Evolutionary conservation across 2,329 filamentous ascomycete genomes (phyloP), one percentile per base, ranked within the genome.

Genomic region (Fusarium oligoseptatum): DNA sequence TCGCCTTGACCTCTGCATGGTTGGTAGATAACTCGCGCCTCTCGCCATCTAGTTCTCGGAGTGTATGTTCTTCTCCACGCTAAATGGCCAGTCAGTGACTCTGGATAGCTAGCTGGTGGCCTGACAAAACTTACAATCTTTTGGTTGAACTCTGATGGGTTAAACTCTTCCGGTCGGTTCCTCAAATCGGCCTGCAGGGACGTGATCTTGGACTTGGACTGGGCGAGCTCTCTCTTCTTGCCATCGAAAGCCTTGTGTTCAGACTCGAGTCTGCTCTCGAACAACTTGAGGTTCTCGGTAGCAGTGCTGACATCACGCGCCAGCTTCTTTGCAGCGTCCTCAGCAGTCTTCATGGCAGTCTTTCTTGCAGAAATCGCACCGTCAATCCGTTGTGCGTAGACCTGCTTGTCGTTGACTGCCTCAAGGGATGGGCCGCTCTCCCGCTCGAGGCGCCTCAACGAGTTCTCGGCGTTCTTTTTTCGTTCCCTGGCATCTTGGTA

Each of bases 61-160:
- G 73, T 6, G 83, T 83, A 67, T 92, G 87, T 57, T 93, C 89
- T 82, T 92, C 87, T 68, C 89, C 88, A 74, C 91, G 89, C 91
- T 92, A 74, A 29, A 52, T 15, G 15, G 17, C 48, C 66, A 24
- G 11, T 79, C 55, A 78, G 80, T 83, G 66, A 82, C 76, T 66
- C 27, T 17, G 14, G 37, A 27, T 6, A 62, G 34, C 27, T 39
- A 62, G 34, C 27, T 39, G 27, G 32, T 48, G 12, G 1, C 7
- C 11, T 14, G 11, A 10, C 22, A 20, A 15, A 10, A 86, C 92
- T 82, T 83, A 94, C 92, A 81, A 95, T 92, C 72, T 90, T 90
- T 62, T 91, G 88, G 74, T 96, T 97, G 84, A 91, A 95, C 6
- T 90, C 90, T 6, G 88, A 85, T 11, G 90, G 82, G 79, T 97